phyloP scores from a whole-genome alignment of 192 early-diverging fungal genomes.

The Coemansia sp. region DNA sequence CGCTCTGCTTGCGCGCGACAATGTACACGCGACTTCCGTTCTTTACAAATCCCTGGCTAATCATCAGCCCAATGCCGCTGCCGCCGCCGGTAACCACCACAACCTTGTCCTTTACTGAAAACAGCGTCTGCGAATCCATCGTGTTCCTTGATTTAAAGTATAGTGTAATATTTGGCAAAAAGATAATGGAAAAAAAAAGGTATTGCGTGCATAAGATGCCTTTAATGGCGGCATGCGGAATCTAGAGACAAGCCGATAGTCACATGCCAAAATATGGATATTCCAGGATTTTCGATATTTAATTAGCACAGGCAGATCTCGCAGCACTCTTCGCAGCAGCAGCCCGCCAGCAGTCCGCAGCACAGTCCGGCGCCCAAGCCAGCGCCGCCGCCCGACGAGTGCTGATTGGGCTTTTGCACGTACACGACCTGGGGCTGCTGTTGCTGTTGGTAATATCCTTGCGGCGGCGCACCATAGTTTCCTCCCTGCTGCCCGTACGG shows the following conservation, averaged over 20 bases:
- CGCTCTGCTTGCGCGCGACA: slow-evolving; percentile 70
- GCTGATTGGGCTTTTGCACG: slow-evolving; percentile 13
- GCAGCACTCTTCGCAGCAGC: slow-evolving; percentile 18
- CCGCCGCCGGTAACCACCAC: slow-evolving; percentile 80
- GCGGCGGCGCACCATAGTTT: slow-evolving; percentile 2
- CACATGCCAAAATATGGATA: slow-evolving; percentile 1
- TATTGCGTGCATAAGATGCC: background rate
- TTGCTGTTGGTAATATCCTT: slow-evolving; percentile 20
- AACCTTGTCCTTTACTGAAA: slow-evolving; percentile 73
- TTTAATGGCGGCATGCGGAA: background rate
- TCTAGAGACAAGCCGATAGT: slow-evolving; percentile 1
- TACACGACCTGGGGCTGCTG: slow-evolving; percentile 33
- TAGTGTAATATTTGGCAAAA: background rate
- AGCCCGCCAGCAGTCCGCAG: slow-evolving; percentile 21
- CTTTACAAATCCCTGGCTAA: slow-evolving; percentile 70
- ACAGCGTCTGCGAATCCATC: slow-evolving; percentile 61
- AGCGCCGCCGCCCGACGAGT: slow-evolving; percentile 5
- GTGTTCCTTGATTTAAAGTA: no score
- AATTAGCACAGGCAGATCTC: slow-evolving; percentile 10
- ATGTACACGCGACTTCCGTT: slow-evolving; percentile 94
- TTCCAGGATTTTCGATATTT: background rate
- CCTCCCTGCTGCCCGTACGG: slow-evolving; percentile 15
- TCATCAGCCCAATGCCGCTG: slow-evolving; percentile 60
- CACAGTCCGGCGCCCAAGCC: slow-evolving; percentile 23
- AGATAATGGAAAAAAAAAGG: background rate